Conservation (phyloP, 1,139 yeast genomes). For the Blastobotrys malaysiensis region DNA sequence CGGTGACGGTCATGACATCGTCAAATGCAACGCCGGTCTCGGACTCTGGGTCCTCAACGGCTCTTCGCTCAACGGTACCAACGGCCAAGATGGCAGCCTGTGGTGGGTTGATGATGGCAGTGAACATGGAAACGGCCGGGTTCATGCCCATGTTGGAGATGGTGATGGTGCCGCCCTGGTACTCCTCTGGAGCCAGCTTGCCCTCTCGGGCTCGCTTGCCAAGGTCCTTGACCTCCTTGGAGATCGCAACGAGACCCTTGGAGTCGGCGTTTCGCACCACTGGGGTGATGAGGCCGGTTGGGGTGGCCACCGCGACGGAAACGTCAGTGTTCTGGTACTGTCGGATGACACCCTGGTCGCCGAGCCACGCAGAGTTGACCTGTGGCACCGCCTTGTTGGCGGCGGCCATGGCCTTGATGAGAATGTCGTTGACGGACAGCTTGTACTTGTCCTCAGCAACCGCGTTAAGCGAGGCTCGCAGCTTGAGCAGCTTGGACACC, state of each 20-base stretch:
- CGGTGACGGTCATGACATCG: slow-evolving; percentile 85
- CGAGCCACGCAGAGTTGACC: slow-evolving; percentile 92
- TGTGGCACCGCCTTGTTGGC: slow-evolving; percentile 91
- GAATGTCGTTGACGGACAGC: slow-evolving; percentile 88
- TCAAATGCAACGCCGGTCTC: slow-evolving; percentile 91
- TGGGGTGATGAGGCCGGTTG: slow-evolving; percentile 95
- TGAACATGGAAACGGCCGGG: slow-evolving; percentile 84
- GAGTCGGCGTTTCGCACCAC: slow-evolving; percentile 82
- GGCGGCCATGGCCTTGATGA: slow-evolving; percentile 88
- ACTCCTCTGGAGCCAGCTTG: slow-evolving; percentile 91
- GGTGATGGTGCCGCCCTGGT: slow-evolving; percentile 98
- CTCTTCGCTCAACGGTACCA: slow-evolving; percentile 88
- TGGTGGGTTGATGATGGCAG: slow-evolving; percentile 97
- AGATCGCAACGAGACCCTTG: slow-evolving; percentile 79
- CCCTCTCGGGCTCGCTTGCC: slow-evolving; percentile 95
- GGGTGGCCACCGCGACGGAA: slow-evolving; percentile 98
- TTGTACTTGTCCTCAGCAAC: slow-evolving; percentile 82
- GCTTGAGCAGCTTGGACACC: slow-evolving; percentile 83
- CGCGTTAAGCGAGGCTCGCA: slow-evolving; percentile 85
- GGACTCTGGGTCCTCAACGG: slow-evolving; percentile 86
- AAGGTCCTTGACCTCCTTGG: slow-evolving; percentile 79
- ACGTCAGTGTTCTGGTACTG: slow-evolving; percentile 90
- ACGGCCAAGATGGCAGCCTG: slow-evolving; percentile 91
- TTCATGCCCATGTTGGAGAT: slow-evolving; percentile 99
- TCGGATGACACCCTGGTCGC: slow-evolving; percentile 82